Conservation (phyloP, 768 basidiomycete species). For the Suillus discolor region DNA sequence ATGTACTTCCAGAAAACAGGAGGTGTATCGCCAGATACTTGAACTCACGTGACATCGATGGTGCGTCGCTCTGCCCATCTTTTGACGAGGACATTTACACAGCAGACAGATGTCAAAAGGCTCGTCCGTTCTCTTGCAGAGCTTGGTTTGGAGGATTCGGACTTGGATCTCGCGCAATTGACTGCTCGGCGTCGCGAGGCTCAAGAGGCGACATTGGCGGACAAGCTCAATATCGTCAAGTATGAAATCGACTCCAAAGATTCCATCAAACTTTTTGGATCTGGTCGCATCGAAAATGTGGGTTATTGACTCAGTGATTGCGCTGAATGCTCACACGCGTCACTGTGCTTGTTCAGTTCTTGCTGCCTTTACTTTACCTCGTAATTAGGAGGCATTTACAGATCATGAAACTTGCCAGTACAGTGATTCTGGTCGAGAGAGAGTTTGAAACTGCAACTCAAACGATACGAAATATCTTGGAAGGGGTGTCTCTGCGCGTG, state of each 20-base stretch:
- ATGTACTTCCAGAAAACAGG: conserved; percentile 22
- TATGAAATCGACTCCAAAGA: conserved; percentile 36
- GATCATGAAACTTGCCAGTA: conserved; percentile 31
- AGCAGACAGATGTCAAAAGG: not conserved
- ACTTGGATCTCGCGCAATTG: conserved; percentile 17
- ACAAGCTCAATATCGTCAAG: conserved; percentile 28
- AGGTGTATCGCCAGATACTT: conserved; percentile 29
- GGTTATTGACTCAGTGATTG: conserved; percentile 2
- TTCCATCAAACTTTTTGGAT: conserved; percentile 31
- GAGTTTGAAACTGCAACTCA: conserved; percentile 19
- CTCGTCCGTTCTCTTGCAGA: not conserved
- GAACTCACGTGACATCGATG: not conserved
- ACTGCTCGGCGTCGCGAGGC: not conserved
- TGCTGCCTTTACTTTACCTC: conserved; percentile 39
- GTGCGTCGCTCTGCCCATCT: not conserved
- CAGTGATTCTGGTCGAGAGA: conserved; percentile 27
- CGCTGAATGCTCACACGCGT: not conserved
- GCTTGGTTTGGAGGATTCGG: conserved; percentile 26
- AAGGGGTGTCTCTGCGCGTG: not conserved
- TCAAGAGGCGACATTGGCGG: conserved; percentile 29
- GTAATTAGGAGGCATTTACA: conserved; percentile 36
- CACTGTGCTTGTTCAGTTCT: conserved; percentile 23
- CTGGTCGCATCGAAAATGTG: conserved; percentile 38
- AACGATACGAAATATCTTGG: not conserved
- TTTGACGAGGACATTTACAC: not conserved